Evolutionary conservation across 768 basidiomycete species (phyloP), one percentile per base, ranked within the genome.

Genomic region (Gyrodon lividus): DNA sequence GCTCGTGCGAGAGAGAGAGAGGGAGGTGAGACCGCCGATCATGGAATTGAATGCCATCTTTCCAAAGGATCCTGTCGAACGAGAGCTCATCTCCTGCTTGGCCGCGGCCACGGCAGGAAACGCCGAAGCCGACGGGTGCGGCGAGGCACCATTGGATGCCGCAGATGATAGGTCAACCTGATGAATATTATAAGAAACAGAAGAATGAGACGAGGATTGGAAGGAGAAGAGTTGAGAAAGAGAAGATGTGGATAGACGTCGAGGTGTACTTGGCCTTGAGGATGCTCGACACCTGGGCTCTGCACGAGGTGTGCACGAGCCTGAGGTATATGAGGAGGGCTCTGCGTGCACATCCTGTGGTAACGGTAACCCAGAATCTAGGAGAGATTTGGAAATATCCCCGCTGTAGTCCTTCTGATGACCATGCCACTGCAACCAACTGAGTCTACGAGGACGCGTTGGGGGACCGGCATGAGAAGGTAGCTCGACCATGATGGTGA

Each of bases 11-110:
- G 82, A 72, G 51, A 89, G 76, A 2, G 84, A 77, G 3, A 90
- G 77, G 7, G 80, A 77, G 31, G 86, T 83, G 28, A 87, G 74
- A 1, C 83, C 82, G 33, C 82, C 83, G 71, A 89, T 85, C 83
- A 89, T 84, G 28, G 74, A 76, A 56, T 79, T 82, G 51, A 91
- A 74, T 0, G 87, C 79, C 69, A 77, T 79, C 58, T 80, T 83
- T 48, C 80, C 74, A 61, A 87, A 86, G 0, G 83, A 79, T 33
- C 77, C 77, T 10, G 71, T 64, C 13, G 61, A 57, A 57, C 68
- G 74, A 61, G 62, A 51, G 8, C 66, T 53, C 9, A 67, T 56
- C 20, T 79, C 77, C 2, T 73, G 62, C 5, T 75, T 63, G 46
- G 72, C 69, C 43, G 67, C 50, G 10, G 61, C 56, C 33, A 55